These are phyloP conservation scores for Penicillium daleae DNA, from an alignment of 495 filamentous ascomycete species.

Conservation along the genomic window DNA sequence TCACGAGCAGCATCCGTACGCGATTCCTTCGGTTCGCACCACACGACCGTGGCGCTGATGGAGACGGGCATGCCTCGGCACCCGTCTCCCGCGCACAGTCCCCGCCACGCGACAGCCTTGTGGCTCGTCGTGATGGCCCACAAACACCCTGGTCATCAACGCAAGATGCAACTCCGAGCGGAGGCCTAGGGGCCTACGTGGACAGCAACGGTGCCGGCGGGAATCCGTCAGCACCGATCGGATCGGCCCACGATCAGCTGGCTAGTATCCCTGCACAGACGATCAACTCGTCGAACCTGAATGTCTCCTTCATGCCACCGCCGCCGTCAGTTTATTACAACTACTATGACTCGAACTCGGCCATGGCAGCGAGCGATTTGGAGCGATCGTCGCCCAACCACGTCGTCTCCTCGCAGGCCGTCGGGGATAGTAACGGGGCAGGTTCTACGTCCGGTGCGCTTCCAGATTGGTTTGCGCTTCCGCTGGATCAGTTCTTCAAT, in stretches of 20 bases:
- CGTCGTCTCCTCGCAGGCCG: constrained; percentile 35
- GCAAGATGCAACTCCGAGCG: constrained; percentile 29
- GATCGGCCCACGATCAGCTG: constrained; percentile 46
- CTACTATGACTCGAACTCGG: constrained; percentile 48
- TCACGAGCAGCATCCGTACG: constrained; percentile 73
- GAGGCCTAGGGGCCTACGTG: constrained; percentile 33
- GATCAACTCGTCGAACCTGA: constrained; percentile 53
- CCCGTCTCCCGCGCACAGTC: constrained; percentile 42
- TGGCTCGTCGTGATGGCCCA: constrained; percentile 37
- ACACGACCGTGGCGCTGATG: constrained; percentile 46
- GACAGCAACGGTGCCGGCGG: constrained; percentile 34
- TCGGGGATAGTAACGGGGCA: constrained; percentile 34
- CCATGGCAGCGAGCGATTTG: constrained; percentile 36
- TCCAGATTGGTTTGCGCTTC: constrained; percentile 52
- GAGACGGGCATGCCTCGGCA: constrained; percentile 41
- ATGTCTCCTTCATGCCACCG: constrained; percentile 55
- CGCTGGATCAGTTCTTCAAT: constrained; percentile 56
- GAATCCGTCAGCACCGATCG: constrained; percentile 27
- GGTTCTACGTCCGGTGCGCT: constrained; percentile 36
- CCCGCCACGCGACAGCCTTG: constrained; percentile 39
- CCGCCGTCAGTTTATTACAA: constrained; percentile 53
- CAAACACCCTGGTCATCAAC: constrained; percentile 38
- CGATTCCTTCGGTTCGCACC: constrained; percentile 68
- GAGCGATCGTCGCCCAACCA: constrained; percentile 34
- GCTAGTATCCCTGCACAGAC: constrained; percentile 51